phyloP scores from a whole-genome alignment of 1,284 basidiomycete species.

The Fomitopsis pinicola region DNA sequence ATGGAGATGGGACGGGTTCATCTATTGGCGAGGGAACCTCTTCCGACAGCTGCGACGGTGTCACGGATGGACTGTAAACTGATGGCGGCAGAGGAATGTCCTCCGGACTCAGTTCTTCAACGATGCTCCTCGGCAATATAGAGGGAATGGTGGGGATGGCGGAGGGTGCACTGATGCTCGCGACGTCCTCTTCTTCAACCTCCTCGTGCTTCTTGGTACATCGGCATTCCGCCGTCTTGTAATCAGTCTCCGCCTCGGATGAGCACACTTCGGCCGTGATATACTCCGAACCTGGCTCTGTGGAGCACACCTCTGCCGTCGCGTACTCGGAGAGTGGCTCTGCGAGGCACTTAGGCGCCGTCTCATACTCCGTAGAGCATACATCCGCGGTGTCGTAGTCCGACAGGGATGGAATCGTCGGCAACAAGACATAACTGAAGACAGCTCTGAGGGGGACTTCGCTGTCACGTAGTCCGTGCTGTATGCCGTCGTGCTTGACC shows the following conservation, averaged over 20 bases:
- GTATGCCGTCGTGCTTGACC: constrained; percentile 10
- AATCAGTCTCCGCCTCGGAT: constrained; percentile 35
- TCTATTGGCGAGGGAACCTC: constrained; percentile 7
- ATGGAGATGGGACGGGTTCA: constrained; percentile 7
- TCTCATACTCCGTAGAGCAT: constrained; percentile 45
- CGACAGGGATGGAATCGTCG: constrained; percentile 48
- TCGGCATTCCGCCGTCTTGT: constrained; percentile 29
- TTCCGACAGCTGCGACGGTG: constrained; percentile 15
- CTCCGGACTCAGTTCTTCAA: constrained; percentile 27
- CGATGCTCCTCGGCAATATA: constrained; percentile 10
- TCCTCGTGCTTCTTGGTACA: constrained; percentile 16
- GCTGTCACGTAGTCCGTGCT: constrained; percentile 25
- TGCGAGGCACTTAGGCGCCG: constrained; percentile 42
- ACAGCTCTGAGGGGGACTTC: constrained; percentile 38
- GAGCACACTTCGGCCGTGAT: constrained; percentile 47
- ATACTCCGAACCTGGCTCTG: constrained; percentile 44
- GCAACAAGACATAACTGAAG: constrained; percentile 38
- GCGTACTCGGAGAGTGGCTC: constrained; percentile 46
- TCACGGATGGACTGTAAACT: constrained; percentile 30
- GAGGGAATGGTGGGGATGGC: constrained; percentile 27
- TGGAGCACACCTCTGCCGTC: constrained; percentile 48
- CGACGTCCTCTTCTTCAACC: constrained; percentile 16
- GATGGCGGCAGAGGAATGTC: constrained; percentile 36
- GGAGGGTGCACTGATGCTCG: constrained; percentile 21
- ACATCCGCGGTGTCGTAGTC: constrained; percentile 51